Base-by-base conservation (phyloP, 495 filamentous ascomycete species). In the Hypoxylon subgilvum region DNA sequence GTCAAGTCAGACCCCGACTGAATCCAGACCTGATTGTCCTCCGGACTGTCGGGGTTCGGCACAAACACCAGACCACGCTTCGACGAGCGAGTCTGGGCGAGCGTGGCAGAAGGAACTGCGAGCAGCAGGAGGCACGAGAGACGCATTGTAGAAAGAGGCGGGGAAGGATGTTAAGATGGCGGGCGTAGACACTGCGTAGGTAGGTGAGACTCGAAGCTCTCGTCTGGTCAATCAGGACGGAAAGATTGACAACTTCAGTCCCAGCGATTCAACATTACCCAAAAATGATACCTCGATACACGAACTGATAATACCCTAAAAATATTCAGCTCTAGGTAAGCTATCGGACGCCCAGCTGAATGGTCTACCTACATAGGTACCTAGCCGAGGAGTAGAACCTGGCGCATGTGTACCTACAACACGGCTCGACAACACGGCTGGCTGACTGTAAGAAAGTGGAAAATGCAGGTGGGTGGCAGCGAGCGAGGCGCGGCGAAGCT, bases 51-150 rank as follows among this genome's bases (percentile, higher is more conserved):
- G 1, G 64, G 17, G 25, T 77, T 79, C 3, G 84, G 78, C 17
- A 88, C 75, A 72, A 86, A 87, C 52, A 83, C 76, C 42, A 92
- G 82, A 5, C 89, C 88, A 52, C 88, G 87, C 66, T 91, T 92
- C 3, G 82, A 64, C 17, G 84, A 86, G 8, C 70, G 56, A 30
- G 69, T 69, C 52, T 76, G 68, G 8, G 71, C 73, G 23, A 53
- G 14, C 44, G 57, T 54, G 13, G 66, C 45, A 34, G 70, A 56
- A 9, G 67, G 5, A 45, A 66, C 13, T 13, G 64, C 43, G 13
- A 64, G 8, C n/a, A 69, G 22, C 13, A 69, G 34, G 7, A 51
- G 21, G 16, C 42, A 51, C 17, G 52, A 47, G 56, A 52, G 50
- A 32, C 41, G 65, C 69, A 74, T 73, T 16, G 39, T 9, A 27